Percentiles rank a stretch among this genome's conserved stretches.
These are phyloP conservation scores for Spirogloea muscicola DNA, from an alignment of 139 green algal genomes.

Conservation along the genomic window DNA sequence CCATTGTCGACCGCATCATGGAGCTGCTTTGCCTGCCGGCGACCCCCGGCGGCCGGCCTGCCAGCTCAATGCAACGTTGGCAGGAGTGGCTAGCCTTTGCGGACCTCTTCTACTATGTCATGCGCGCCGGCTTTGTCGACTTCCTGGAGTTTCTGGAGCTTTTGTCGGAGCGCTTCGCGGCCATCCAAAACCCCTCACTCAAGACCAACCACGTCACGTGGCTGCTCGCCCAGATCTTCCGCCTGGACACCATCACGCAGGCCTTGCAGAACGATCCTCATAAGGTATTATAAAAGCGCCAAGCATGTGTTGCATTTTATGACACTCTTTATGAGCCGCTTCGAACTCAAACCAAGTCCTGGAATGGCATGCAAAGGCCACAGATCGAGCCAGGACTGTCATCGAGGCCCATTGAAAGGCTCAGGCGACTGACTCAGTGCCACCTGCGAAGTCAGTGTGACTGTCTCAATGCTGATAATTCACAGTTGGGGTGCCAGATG, in stretches of 20 bases:
- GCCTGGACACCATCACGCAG: background rate
- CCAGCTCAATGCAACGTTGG: constrained; percentile 1
- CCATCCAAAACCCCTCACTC: background rate
- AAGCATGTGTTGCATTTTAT: background rate
- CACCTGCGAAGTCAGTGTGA: background rate
- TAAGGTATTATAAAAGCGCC: background rate
- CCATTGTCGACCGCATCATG: constrained; percentile 16
- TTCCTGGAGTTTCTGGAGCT: constrained; percentile 19
- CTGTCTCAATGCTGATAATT: background rate
- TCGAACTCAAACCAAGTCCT: background rate
- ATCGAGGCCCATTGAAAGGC: background rate
- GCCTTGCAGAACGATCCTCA: background rate
- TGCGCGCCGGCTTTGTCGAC: constrained; percentile 26
- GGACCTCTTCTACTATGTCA: constrained; percentile 27
- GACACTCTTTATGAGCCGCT: background rate
- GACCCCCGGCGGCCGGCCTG: background rate
- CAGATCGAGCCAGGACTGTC: background rate
- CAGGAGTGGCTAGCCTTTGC: constrained; percentile 27
- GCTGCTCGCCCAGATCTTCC: constrained; percentile 19
- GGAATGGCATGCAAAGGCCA: background rate
- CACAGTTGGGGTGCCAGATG: background rate
- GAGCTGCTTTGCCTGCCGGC: constrained; percentile 14
- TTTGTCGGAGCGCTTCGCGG: background rate
- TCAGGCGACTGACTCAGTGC: background rate
- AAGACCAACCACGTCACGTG: constrained; percentile 19